Percentiles rank a stretch among this genome's conserved stretches.
Conservation (phyloP, 140 eudicot genomes). For the Ambrosia hybrid region DNA sequence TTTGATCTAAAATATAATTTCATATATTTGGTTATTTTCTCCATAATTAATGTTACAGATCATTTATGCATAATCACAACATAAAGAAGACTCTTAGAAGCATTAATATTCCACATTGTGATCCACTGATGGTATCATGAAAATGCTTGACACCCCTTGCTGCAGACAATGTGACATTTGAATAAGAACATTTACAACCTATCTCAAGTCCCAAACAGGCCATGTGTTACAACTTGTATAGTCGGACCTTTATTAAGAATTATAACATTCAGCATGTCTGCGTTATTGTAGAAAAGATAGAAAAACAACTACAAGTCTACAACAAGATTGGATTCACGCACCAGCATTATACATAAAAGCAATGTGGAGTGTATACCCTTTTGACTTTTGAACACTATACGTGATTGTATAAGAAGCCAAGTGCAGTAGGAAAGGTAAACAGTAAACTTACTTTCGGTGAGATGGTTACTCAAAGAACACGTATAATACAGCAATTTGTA, state of each 20-base stretch:
- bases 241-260: not conserved
- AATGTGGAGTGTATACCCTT: not conserved
- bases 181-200: conserved; percentile 2
- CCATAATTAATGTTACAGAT: no score
- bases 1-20: no score
- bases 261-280: not conserved
- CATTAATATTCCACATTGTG: no score
- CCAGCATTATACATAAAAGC: not conserved
- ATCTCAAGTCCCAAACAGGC: not conserved
- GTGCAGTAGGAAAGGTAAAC: not conserved
- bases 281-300: not conserved
- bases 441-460: not conserved
- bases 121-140: no score
- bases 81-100: no score
- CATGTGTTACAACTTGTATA: conserved; percentile 4
- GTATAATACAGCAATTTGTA: not conserved
- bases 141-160: no score
- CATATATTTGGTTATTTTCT: no score
- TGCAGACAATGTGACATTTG: not conserved
- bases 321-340: not conserved
- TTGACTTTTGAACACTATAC: not conserved
- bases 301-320: not conserved
- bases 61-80: no score
- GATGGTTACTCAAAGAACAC: not conserved
- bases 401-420: not conserved